Evolutionary conservation across 2,329 filamentous ascomycete genomes (phyloP), one percentile per base, ranked within the genome.

Genomic region (Cylindrodendrum hubeiense): DNA sequence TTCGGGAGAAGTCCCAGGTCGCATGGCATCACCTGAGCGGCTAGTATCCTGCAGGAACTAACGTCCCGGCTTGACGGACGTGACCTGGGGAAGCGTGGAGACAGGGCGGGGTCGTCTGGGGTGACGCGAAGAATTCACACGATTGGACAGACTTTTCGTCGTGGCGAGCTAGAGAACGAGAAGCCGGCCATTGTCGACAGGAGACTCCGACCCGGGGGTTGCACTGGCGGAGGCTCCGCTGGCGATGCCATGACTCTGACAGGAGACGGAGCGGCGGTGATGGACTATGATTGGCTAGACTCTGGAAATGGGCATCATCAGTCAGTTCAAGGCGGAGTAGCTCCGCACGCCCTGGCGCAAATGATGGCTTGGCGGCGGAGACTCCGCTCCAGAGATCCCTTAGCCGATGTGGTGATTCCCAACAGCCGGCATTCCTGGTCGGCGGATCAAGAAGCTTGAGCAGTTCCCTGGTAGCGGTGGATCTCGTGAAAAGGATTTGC

Each of bases 161-260:
- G n/a, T 26, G 19, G 37, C 19, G 13, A n/a, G 19, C 21, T 13
- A 50, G 7, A 30, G 28, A 9, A n/a, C 24, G 17, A 4, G 15
- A 15, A 13, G 34, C 41, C 13, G 28, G 60, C 15, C 13, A 24
- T 26, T 43, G 37, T 43, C 5, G 24, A 62, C 63, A 66, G 63
- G 61, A 65, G 52, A 39, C 65, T 65, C 52, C 60, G 56, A 28
- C 12, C 1, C 17, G n/a, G 47, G 15, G 28, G 12, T 4, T n/a
- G n/a, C 2, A 26, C 2, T 5, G 8, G 60, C 49, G 65, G 65
- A 67, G 54, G 24, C 19, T 65, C 65, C 65, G 65, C 57, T 12
- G 6, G 37, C 15, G n/a, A n/a, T n/a, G n/a, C n/a, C n/a, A 30
- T 28, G n/a, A 5, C 12, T 7, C 17, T 19, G 33, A 33, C 39